Percentiles rank a stretch among this genome's conserved stretches.
phyloP scores from a whole-genome alignment of 495 filamentous ascomycete species.

The Penicillium subrubescens region DNA sequence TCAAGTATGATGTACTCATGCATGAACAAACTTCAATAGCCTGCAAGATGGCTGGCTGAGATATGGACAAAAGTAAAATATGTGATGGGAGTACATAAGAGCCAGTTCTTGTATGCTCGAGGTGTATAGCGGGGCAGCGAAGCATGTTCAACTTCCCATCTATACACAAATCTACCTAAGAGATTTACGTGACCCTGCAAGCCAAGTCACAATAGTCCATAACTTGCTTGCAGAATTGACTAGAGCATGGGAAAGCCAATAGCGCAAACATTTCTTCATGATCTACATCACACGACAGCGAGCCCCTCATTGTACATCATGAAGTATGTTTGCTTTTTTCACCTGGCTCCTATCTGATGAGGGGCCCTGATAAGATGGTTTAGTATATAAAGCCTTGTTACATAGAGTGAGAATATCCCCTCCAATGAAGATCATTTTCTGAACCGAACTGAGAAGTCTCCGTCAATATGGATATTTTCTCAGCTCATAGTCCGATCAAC shows the following conservation, averaged over 20 bases:
- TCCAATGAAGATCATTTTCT: neutral
- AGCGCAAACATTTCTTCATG: neutral
- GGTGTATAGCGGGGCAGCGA: neutral
- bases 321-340: neutral
- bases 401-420: neutral
- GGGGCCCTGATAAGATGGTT: neutral
- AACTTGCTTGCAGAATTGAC: neutral
- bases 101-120: neutral
- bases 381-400: conserved; percentile 6
- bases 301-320: neutral
- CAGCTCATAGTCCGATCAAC: neutral
- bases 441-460: neutral
- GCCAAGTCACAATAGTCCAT: neutral
- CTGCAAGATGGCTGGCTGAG: neutral
- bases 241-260: neutral
- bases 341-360: neutral
- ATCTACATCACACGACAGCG: neutral
- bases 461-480: conserved; percentile 1
- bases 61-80: neutral
- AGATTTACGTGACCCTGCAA: neutral
- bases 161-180: neutral
- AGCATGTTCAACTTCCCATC: neutral
- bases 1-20: neutral
- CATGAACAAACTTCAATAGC: neutral
- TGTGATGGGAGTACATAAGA: neutral